phyloP scores from a whole-genome alignment of 371 early-diverging fungal genomes.

The Mucor racemosus region DNA sequence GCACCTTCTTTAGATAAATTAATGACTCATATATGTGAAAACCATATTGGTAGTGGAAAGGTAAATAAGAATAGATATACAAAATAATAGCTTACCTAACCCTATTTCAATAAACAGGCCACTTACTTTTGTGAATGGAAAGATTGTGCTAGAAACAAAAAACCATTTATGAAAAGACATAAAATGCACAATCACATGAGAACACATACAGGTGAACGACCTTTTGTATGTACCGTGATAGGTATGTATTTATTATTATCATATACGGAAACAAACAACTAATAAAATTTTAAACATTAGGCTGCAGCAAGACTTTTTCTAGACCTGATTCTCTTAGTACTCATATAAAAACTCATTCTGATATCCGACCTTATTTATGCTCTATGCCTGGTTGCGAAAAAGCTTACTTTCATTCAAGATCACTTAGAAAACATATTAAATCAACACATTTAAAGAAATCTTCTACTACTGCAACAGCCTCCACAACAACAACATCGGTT shows the following conservation, averaged over 20 bases:
- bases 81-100: neutral
- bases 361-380: conserved; percentile 74
- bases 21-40: conserved; percentile 34
- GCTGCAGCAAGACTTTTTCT: conserved; percentile 84
- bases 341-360: conserved; percentile 87
- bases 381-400: conserved; percentile 62
- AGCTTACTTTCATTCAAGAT: conserved; percentile 78
- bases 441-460: conserved; percentile 22
- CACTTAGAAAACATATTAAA: conserved; percentile 68
- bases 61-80: neutral
- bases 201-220: conserved; percentile 85
- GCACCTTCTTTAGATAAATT: conserved; percentile 57
- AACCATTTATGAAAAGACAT: conserved; percentile 89
- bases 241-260: conserved; percentile 13
- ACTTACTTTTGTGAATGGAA: conserved; percentile 85
- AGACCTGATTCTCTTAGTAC: conserved; percentile 89
- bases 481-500: conserved; percentile 8
- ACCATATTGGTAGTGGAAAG: conserved; percentile 36
- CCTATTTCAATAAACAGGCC: conserved; percentile 42
- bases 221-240: conserved; percentile 53
- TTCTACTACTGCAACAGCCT: conserved; percentile 1
- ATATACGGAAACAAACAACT: neutral
- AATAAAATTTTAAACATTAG: conserved; percentile 30
- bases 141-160: conserved; percentile 73
- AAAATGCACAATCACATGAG: conserved; percentile 89